Evolutionary conservation across 202 grass and related monocot genomes (phyloP).

Genomic region (Brachypodium distachyon): DNA sequence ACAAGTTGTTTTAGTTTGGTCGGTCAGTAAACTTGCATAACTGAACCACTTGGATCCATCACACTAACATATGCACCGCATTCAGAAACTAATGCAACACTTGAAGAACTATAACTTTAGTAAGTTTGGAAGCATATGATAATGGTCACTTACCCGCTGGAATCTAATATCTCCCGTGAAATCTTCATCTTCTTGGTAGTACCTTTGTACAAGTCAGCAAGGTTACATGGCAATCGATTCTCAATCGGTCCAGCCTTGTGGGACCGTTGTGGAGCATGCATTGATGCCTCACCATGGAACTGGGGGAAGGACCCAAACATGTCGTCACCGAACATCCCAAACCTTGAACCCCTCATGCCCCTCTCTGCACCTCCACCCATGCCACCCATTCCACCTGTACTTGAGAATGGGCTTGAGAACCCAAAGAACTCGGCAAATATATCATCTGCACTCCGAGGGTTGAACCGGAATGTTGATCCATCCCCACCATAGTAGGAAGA

Average conservation of each 20-base stretch:
- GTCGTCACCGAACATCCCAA: conserved; percentile 54
- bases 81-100: neutral
- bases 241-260: conserved; percentile 52
- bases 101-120: neutral
- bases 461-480: conserved; percentile 49
- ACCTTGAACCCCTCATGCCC: conserved; percentile 38
- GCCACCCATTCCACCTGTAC: conserved; percentile 44
- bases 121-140: neutral
- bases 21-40: neutral
- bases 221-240: conserved; percentile 53
- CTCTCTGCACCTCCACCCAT: conserved; percentile 27
- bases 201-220: conserved; percentile 56
- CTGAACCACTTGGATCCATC: neutral
- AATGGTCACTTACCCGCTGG: conserved; percentile 35
- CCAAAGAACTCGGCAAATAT: conserved; percentile 85
- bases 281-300: conserved; percentile 34
- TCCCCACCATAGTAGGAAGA: conserved; percentile 35
- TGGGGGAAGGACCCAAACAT: conserved; percentile 35
- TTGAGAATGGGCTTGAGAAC: conserved; percentile 52
- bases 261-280: conserved; percentile 28
- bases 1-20: neutral
- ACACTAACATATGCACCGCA: neutral
- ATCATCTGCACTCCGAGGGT: conserved; percentile 63
- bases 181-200: conserved; percentile 63
- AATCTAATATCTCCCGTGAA: conserved; percentile 48